Base-by-base conservation (phyloP, 345 rosid genomes). In the Geranium brycei region DNA sequence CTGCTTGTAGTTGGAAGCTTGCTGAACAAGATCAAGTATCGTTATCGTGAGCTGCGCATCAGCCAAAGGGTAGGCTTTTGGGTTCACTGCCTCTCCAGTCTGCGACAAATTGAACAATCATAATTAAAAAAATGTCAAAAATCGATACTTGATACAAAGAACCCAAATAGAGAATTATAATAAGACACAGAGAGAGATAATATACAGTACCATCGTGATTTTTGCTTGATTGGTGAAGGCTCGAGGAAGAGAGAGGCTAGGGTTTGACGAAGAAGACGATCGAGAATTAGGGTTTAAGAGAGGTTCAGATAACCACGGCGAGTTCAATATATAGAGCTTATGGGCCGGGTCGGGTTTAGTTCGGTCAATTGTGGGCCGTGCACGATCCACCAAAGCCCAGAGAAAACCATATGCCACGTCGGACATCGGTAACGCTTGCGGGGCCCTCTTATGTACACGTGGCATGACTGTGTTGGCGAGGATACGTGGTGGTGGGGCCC, bases 1-100 rank as follows among this genome's bases (percentile, higher is more conserved):
- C 75, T 93, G 99, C 84, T 87, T 90, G 90, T 90, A 88, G 70
- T 90, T 86, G 60, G 95, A 84, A 31, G 97, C 99, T 79, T 93
- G 97, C 66, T 90, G 96, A 68, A 93, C 86, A 14, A 93, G 95
- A 79, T 93, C 97, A 28, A 90, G 75, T 31, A 93, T 93, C 7
- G 97, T 87, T 17, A 84, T 83, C 0, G 86, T 57, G 35, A 93
- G 75, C 79, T 90, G 87, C 11, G 91, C 72, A 75, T 86, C 90
- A 0, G 97, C 95, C 3, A 93, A 82, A 0, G 99, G 99, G 68
- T 88, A 88, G 0, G 96, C 97, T 76, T 86, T 87, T 0, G 98
- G 89, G 78, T 92, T 92, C 61, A 86, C 96, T 3, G 72, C 77
- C 65, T 87, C 98, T 64, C 79, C 92, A 0, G 83, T 82, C 92